phyloP scores from a whole-genome alignment of 2,329 filamentous ascomycete species.

The Colletotrichum ledebouriae region DNA sequence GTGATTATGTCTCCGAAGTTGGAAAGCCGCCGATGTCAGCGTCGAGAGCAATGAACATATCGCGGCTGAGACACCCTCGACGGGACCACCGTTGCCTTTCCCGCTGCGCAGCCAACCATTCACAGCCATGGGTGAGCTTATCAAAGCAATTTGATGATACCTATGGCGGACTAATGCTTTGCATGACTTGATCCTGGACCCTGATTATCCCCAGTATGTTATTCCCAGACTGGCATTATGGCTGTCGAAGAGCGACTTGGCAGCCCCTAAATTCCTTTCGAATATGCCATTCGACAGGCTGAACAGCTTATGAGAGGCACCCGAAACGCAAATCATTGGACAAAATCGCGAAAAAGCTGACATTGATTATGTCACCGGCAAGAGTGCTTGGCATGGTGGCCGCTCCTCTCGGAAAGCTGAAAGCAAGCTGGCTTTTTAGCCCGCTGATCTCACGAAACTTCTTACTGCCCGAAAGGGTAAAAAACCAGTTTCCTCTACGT shows the following conservation, averaged over 20 bases:
- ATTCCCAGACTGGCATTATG: no score
- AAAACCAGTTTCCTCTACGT: neutral
- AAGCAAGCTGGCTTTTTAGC: slow-evolving; percentile 1
- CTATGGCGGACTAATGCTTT: neutral
- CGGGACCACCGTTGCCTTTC: neutral
- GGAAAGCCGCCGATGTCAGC: slow-evolving; percentile 21
- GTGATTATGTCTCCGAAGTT: neutral
- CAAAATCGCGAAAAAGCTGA: no score
- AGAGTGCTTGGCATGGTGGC: neutral
- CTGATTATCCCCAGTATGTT: no score
- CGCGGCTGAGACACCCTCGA: neutral
- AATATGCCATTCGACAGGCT: no score
- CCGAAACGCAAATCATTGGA: no score
- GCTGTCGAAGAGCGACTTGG: no score
- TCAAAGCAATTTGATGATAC: neutral
- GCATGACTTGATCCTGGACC: neutral
- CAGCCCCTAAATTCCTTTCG: no score
- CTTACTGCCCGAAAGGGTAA: slow-evolving; percentile 7
- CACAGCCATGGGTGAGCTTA: neutral
- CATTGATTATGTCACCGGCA: neutral
- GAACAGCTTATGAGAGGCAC: no score
- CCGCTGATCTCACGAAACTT: neutral
- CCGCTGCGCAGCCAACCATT: neutral
- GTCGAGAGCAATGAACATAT: neutral
- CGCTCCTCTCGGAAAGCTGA: neutral